Conservation (phyloP, 495 filamentous ascomycete species). For the Bacidia gigantensis region DNA sequence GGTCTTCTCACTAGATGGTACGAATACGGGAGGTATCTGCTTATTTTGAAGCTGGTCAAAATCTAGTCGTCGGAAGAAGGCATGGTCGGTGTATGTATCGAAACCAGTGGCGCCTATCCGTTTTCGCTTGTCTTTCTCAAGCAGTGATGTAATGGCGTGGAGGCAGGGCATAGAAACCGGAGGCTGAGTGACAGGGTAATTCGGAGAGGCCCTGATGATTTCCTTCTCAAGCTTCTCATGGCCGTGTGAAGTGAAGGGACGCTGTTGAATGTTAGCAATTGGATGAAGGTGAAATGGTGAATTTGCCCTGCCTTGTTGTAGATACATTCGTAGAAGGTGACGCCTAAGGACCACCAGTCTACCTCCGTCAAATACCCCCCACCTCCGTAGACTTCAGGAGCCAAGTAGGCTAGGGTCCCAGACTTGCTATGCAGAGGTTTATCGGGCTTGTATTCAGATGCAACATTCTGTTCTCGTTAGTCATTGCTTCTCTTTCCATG, state of each 20-base stretch:
- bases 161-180: slow-evolving; percentile 75
- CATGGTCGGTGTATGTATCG: slow-evolving; percentile 67
- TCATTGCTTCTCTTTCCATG: background rate
- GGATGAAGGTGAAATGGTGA: background rate
- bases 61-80: slow-evolving; percentile 78
- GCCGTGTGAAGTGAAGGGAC: slow-evolving; percentile 81
- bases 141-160: slow-evolving; percentile 66
- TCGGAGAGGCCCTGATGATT: slow-evolving; percentile 71
- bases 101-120: slow-evolving; percentile 70
- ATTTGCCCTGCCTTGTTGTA: slow-evolving; percentile 73
- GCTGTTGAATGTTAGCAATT: slow-evolving; percentile 34
- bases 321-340: slow-evolving; percentile 96
- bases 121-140: slow-evolving; percentile 66
- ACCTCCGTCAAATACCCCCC: slow-evolving; percentile 75
- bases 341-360: slow-evolving; percentile 97
- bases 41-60: slow-evolving; percentile 78
- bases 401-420: slow-evolving; percentile 88
- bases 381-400: slow-evolving; percentile 87
- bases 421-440: slow-evolving; percentile 87
- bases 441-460: slow-evolving; percentile 76
- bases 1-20: slow-evolving; percentile 89
- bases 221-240: slow-evolving; percentile 66
- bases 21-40: slow-evolving; percentile 81
- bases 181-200: slow-evolving; percentile 78
- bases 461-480: slow-evolving; percentile 61